phyloP scores from a whole-genome alignment of 352 stramenopile species.

The Aphanomyces euteiches region DNA sequence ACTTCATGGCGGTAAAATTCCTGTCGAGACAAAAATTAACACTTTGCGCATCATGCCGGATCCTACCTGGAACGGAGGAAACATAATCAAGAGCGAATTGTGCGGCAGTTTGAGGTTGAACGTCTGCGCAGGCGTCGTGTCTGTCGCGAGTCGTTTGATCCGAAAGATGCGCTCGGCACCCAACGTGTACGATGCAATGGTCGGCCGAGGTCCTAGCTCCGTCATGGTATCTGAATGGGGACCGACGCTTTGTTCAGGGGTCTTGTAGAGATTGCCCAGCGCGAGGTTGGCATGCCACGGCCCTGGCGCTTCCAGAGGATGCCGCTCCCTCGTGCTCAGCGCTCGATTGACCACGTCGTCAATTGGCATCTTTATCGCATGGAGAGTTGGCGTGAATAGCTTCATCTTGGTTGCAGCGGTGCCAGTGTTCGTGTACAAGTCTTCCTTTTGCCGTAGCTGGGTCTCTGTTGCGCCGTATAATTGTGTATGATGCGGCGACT shows the following conservation, averaged over 20 bases:
- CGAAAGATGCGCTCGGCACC: slow-evolving; percentile 29
- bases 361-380: not conserved
- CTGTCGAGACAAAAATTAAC: not conserved
- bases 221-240: slow-evolving; percentile 26
- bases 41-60: not conserved
- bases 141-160: slow-evolving; percentile 28
- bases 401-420: slow-evolving; percentile 11
- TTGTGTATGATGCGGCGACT: not conserved
- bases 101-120: slow-evolving; percentile 21
- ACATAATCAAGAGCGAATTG: slow-evolving; percentile 25
- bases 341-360: slow-evolving; percentile 8
- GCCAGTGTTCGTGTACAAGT: slow-evolving; percentile 15
- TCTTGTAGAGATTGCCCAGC: slow-evolving; percentile 23
- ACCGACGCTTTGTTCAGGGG: slow-evolving; percentile 13
- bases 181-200: slow-evolving; percentile 24
- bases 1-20: slow-evolving; percentile 27
- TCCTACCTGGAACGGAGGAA: slow-evolving; percentile 24
- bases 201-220: slow-evolving; percentile 22
- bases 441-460: not conserved
- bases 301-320: slow-evolving; percentile 16
- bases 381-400: not conserved
- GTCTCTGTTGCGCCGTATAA: slow-evolving; percentile 6
- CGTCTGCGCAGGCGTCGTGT: slow-evolving; percentile 16
- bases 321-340: not conserved
- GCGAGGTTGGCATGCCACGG: slow-evolving; percentile 20